Base-by-base conservation (phyloP, 1,139 yeast genomes). In the Keqinozyma sinolaborantium region DNA sequence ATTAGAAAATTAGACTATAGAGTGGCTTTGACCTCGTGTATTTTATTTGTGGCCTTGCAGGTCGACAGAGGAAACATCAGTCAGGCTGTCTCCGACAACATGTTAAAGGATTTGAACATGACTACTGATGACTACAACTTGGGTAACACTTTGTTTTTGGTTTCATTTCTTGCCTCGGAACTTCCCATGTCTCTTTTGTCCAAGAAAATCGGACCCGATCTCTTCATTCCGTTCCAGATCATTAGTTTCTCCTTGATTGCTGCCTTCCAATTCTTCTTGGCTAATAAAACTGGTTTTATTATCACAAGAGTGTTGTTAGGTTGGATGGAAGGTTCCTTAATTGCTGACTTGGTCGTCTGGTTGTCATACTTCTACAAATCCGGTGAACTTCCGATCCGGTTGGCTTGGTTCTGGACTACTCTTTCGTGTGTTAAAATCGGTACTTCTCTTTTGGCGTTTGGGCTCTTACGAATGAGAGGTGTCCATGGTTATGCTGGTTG, bases 401-500 rank as follows among this genome's bases (percentile, higher is more conserved):
- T 57, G 34, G 45, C 60, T 1, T 42, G 49, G 37, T 57, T 57
- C 30, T 57, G 56, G 44, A 50, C 58, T 16, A 50, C 62, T 13
- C 46, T 55, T 28, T 56, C 60, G 1, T 38, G 53, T 30, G 50
- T 57, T 4, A 30, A 47, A 10, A 51, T 58, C 12, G 32, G 47
- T 34, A 48, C 58, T 8, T 44, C 54, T n/a, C 40, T 57, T 29
- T 46, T 58, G 28, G 66, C 65, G 0, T 58, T 58, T 43, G 66
- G 58, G 4, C 33, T 60, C 4, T 52, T 60, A 35, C 47, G 53
- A 37, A 39, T 52, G 46, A 40, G 56, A 37, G 51, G 53, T 10
- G 29, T 40, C 8, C 40, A 60, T 62, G 53, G 53, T 2, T 35
- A 39, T 31, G 50, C 53, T 23, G 84, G 85, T 14, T 79, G 85